Evolutionary conservation across 805 yeast species (phyloP).

Genomic region (Suhomyces sp.): DNA sequence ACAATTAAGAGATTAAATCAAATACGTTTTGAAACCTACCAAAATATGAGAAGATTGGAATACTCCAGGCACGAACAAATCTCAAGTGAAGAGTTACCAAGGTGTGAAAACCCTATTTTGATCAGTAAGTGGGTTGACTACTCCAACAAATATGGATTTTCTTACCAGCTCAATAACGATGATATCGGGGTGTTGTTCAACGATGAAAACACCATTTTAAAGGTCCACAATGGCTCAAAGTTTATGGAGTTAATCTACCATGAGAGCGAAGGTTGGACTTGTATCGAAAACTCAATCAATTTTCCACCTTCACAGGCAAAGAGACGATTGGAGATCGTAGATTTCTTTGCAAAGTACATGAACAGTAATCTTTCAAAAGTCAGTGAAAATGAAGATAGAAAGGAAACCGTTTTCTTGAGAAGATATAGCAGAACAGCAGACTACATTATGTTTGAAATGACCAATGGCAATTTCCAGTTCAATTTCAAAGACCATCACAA

Average conservation of each 20-base stretch:
- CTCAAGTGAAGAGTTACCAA: constrained; percentile 37
- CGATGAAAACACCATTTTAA: constrained; percentile 77
- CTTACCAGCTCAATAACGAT: constrained; percentile 87
- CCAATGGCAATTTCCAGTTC: constrained; percentile 90
- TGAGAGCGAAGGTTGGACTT: constrained; percentile 46
- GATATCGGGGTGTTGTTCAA: constrained; percentile 89
- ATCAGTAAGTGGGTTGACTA: constrained; percentile 98
- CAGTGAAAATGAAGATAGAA: constrained; percentile 59
- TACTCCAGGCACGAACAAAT: constrained; percentile 31
- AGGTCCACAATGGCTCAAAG: constrained; percentile 60
- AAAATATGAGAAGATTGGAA: constrained; percentile 43
- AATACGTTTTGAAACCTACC: constrained; percentile 34
- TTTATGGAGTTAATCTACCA: constrained; percentile 58
- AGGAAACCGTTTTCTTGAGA: constrained; percentile 72
- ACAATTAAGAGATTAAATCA: constrained; percentile 39
- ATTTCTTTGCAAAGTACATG: constrained; percentile 90
- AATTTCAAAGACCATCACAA: constrained; percentile 95
- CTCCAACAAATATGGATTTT: constrained; percentile 91
- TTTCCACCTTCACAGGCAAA: constrained; percentile 49
- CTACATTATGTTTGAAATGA: constrained; percentile 87
- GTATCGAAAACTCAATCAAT: constrained; percentile 41
- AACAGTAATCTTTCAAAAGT: constrained; percentile 81
- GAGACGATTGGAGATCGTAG: constrained; percentile 80
- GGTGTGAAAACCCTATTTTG: constrained; percentile 59
- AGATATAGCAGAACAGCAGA: constrained; percentile 76